Percentiles rank a stretch among this genome's conserved stretches.
Evolutionary conservation across 2,329 filamentous ascomycete genomes (phyloP).

Genomic region (Phyllosticta citriasiana): DNA sequence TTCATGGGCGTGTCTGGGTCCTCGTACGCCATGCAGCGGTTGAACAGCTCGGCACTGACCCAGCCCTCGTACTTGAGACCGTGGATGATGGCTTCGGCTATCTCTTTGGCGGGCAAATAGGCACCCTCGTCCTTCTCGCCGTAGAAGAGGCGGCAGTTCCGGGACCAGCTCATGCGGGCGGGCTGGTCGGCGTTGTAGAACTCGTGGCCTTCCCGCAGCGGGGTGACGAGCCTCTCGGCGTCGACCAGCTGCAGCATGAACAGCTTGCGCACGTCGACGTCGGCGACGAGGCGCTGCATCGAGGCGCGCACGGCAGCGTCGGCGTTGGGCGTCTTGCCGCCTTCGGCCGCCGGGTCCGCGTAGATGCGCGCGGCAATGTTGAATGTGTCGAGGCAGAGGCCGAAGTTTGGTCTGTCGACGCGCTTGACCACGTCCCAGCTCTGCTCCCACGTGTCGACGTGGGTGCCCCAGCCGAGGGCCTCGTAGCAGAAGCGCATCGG

Average conservation of each 20-base stretch:
- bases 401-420: conserved; percentile 62
- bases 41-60: conserved; percentile 64
- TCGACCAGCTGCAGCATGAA: conserved; percentile 73
- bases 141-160: conserved; percentile 63
- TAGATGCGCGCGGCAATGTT: conserved; percentile 64
- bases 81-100: conserved; percentile 52
- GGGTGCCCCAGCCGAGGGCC: conserved; percentile 61
- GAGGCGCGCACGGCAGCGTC: conserved; percentile 46
- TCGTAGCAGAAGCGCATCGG: conserved; percentile 64
- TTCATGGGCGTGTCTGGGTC: conserved; percentile 44
- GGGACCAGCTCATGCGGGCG: conserved; percentile 65
- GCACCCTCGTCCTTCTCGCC: conserved; percentile 52
- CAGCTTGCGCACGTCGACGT: conserved; percentile 53
- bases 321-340: conserved; percentile 45
- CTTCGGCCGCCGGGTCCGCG: conserved; percentile 51
- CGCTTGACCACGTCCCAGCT: conserved; percentile 57
- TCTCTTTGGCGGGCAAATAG: conserved; percentile 56
- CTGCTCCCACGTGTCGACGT: conserved; percentile 60
- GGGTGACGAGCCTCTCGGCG: conserved; percentile 51
- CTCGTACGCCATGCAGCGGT: conserved; percentile 45
- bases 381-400: conserved; percentile 68
- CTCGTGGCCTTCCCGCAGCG: conserved; percentile 47
- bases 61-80: conserved; percentile 58
- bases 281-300: conserved; percentile 43
- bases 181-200: conserved; percentile 51